Percentiles rank a stretch among this genome's conserved stretches.
These are phyloP conservation scores for Paspalum notatum DNA, from an alignment of 176 grass and related monocot species.

Conservation along the genomic window DNA sequence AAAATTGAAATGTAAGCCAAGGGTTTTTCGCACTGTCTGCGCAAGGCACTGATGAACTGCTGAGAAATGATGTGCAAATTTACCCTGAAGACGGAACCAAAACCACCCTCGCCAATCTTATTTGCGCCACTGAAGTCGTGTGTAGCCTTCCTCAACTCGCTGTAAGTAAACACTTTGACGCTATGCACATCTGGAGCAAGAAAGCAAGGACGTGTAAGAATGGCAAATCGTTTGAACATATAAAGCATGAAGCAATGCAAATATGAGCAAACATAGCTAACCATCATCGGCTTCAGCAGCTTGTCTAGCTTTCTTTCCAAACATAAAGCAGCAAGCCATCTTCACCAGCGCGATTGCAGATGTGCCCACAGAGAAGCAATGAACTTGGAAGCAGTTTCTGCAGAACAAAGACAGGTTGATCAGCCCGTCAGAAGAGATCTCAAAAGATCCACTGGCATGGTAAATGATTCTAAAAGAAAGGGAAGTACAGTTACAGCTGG, in stretches of 20 bases:
- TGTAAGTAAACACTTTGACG: slow-evolving; percentile 73
- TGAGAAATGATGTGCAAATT: background rate
- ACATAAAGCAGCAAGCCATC: slow-evolving; percentile 53
- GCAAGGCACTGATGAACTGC: background rate
- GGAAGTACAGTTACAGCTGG: background rate
- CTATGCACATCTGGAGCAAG: slow-evolving; percentile 51
- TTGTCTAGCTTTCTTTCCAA: slow-evolving; percentile 22
- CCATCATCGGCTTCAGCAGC: slow-evolving; percentile 42
- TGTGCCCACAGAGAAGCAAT: background rate
- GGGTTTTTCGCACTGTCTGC: background rate
- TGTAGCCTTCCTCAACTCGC: slow-evolving; percentile 81
- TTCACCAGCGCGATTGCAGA: background rate
- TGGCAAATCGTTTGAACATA: background rate
- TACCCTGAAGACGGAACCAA: slow-evolving; percentile 89
- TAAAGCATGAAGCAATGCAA: background rate
- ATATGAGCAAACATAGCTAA: slow-evolving; percentile 12
- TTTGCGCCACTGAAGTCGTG: slow-evolving; percentile 67
- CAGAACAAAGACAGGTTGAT: background rate
- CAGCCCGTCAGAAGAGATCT: background rate
- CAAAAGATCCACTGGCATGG: background rate
- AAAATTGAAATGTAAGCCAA: slow-evolving; percentile 32
- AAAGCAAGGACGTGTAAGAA: slow-evolving; percentile 33
- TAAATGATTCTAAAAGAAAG: background rate
- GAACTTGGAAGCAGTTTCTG: slow-evolving; percentile 23
- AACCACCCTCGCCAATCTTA: slow-evolving; percentile 92